Evolutionary conservation across 1,139 yeast genomes (phyloP).

Genomic region (Chernovozyma sophiae-reginae): DNA sequence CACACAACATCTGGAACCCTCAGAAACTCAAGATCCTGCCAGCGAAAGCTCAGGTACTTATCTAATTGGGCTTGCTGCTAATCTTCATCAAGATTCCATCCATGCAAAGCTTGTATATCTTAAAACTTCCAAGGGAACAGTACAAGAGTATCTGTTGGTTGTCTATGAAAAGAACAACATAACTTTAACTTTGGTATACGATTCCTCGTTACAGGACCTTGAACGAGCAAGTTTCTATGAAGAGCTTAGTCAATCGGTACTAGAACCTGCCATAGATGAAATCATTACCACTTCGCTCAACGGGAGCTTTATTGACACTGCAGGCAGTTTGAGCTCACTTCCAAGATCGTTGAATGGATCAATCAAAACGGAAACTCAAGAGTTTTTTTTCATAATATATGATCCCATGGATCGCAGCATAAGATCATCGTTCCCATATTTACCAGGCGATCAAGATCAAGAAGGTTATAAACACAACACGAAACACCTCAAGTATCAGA

Average conservation of each 20-base stretch:
- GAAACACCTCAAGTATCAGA: constrained; percentile 9
- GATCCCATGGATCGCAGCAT: constrained; percentile 23
- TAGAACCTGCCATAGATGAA: constrained; percentile 25
- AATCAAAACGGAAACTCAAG: constrained; percentile 12
- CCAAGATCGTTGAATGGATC: constrained; percentile 21
- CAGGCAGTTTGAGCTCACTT: constrained; percentile 23
- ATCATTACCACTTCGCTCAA: constrained; percentile 14
- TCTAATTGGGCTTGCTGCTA: constrained; percentile 4
- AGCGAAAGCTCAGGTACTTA: constrained; percentile 2
- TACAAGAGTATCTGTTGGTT: constrained; percentile 30
- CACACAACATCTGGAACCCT: neutral
- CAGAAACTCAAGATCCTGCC: neutral
- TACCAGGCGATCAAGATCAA: constrained; percentile 19
- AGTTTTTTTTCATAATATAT: constrained; percentile 37
- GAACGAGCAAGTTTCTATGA: constrained; percentile 23
- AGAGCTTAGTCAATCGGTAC: constrained; percentile 13
- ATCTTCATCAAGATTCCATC: constrained; percentile 12
- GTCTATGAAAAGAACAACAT: constrained; percentile 23
- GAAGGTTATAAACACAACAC: constrained; percentile 9
- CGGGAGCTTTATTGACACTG: constrained; percentile 13
- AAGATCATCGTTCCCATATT: constrained; percentile 39
- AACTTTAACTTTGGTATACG: constrained; percentile 26
- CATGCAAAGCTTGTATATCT: constrained; percentile 28
- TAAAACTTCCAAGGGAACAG: constrained; percentile 9
- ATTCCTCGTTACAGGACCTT: constrained; percentile 22